Evolutionary conservation across 352 stramenopile genomes (phyloP).

Genomic region (Globisporangium abappressorium): DNA sequence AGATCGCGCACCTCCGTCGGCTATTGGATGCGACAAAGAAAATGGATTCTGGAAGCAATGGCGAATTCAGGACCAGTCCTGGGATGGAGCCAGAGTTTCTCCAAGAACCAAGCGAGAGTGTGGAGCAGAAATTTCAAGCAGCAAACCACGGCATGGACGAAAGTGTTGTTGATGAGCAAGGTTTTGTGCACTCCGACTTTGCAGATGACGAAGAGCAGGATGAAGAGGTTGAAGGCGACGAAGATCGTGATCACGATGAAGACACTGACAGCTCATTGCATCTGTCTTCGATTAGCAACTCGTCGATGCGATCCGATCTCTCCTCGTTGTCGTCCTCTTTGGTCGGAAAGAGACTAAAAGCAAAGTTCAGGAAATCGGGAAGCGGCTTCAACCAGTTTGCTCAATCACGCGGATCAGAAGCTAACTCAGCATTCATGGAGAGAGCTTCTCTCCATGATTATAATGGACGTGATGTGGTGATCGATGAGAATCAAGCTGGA

Average conservation of each 20-base stretch:
- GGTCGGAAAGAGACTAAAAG: constrained; percentile 22
- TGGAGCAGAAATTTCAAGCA: background rate
- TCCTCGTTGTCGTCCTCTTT: constrained; percentile 69
- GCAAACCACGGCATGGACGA: background rate
- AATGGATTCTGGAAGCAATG: constrained; percentile 24
- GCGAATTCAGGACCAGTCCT: background rate
- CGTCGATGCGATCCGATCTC: constrained; percentile 39
- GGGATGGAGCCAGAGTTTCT: background rate
- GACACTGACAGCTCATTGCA: constrained; percentile 49
- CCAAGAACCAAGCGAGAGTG: background rate
- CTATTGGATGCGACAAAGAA: constrained; percentile 32
- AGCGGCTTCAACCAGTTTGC: background rate
- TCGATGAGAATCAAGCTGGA: background rate
- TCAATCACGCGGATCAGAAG: constrained; percentile 1
- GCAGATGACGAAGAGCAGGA: background rate
- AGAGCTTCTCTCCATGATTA: background rate
- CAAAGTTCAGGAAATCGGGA: background rate
- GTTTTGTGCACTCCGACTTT: background rate
- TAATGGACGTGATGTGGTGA: background rate
- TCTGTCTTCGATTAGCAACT: constrained; percentile 61
- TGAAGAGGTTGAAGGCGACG: constrained; percentile 11
- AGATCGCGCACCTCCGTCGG: constrained; percentile 54
- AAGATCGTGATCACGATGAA: constrained; percentile 8
- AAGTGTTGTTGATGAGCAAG: background rate
- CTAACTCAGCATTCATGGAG: background rate